Evolutionary conservation across 1,139 yeast genomes (phyloP), one percentile per base, ranked within the genome.

Genomic region (Hemisphaericaspora xylofermentans): DNA sequence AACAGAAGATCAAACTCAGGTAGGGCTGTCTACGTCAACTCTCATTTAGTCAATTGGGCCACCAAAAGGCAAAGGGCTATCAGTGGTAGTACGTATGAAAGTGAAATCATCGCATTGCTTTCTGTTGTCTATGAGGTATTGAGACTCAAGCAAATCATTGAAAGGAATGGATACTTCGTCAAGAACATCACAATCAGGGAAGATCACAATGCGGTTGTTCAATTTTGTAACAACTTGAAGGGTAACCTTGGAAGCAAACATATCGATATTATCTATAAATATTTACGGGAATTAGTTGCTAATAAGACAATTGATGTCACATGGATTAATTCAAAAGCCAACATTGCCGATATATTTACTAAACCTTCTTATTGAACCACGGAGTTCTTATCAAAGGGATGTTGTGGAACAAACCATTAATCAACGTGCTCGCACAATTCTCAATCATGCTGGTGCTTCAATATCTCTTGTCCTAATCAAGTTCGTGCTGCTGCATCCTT

Each of bases 1-100:
- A 15, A 32, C 6, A 21, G 10, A 13, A 3, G 22, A 2, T 33
- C 40, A 9, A 33, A 33, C 2, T 22, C 29, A 9, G 43, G 43
- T 8, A 15, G 19, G 2, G 29, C 18, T 7, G 24, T 40, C 24
- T 37, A 28, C 33, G n/a, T 40, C 13, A 37, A 40, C 16, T 34
- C 26, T 12, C 29, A 40, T 22, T 17, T 40, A 12, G 25, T 37
- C 7, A 10, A 6, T 10, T 40, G 40, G 43, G 30, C 25, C 2
- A 33, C 40, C 3, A 40, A 40, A 17, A 32, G 21, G 12, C 29
- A 33, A 33, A 16, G 14, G 14, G 3, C n/a, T 4, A 18, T 24
- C 3, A 17, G 22, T 7, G n/a, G 14, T n/a, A 33, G 35, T 22
- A 33, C 28, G 3, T 21, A 14, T 14, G 35, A 21, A 13, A 21